Percentiles rank a stretch among this genome's conserved stretches.
phyloP scores from a whole-genome alignment of 768 basidiomycete species.

The Tricholoma sp. region DNA sequence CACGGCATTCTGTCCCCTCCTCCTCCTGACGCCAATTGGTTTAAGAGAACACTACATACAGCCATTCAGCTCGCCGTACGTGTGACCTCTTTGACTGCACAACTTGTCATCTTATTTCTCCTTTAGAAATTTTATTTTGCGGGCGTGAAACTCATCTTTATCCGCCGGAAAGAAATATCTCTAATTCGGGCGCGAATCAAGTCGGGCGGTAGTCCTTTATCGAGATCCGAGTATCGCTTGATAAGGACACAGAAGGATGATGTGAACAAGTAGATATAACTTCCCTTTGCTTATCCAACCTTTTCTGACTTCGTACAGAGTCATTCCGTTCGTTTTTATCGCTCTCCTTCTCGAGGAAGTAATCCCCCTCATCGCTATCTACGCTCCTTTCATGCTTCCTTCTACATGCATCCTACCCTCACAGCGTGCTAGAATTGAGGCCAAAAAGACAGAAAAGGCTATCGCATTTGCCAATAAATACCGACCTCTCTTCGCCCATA shows the following conservation, averaged over 20 bases:
- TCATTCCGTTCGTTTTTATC: slow-evolving; percentile 75
- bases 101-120: background rate
- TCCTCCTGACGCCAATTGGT: slow-evolving; percentile 54
- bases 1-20: slow-evolving; percentile 69
- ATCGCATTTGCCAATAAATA: slow-evolving; percentile 32
- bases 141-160: slow-evolving; percentile 68
- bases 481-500: slow-evolving; percentile 28
- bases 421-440: slow-evolving; percentile 63
- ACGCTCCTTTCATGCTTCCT: slow-evolving; percentile 79
- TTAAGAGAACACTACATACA: slow-evolving; percentile 45
- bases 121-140: slow-evolving; percentile 78
- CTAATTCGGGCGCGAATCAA: slow-evolving; percentile 52
- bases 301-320: slow-evolving; percentile 33
- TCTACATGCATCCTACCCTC: slow-evolving; percentile 84
- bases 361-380: slow-evolving; percentile 80
- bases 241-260: slow-evolving; percentile 65
- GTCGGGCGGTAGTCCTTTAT: slow-evolving; percentile 56
- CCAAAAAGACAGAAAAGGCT: slow-evolving; percentile 47
- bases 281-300: background rate
- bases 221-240: slow-evolving; percentile 66
- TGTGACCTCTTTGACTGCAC: slow-evolving; percentile 1
- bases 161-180: slow-evolving; percentile 49
- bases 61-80: slow-evolving; percentile 41
- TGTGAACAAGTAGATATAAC: slow-evolving; percentile 51
- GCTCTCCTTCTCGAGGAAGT: slow-evolving; percentile 74